These are phyloP conservation scores for Citrus trifoliata DNA, from an alignment of 345 rosid species.

Conservation along the genomic window DNA sequence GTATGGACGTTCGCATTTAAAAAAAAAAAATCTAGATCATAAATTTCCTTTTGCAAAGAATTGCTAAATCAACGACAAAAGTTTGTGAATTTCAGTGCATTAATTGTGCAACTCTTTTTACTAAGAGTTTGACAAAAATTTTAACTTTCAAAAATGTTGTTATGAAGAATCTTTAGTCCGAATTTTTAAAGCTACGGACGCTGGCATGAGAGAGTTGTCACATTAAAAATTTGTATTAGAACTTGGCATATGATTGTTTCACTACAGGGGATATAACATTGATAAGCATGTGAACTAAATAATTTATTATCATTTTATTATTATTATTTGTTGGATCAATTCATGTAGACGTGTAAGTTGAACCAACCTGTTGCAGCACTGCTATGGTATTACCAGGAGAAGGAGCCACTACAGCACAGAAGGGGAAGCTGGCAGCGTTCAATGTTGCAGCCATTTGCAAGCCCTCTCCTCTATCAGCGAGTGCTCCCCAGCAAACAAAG, in stretches of 20 bases:
- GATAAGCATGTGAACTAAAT: not conserved
- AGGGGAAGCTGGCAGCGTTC: constrained; percentile 48
- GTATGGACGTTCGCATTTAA: too few species aligned
- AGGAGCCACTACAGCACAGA: constrained; percentile 53
- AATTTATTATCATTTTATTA: too few species aligned
- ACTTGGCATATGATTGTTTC: not conserved
- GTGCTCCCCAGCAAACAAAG: constrained; percentile 54
- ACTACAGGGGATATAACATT: not conserved
- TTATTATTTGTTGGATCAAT: not conserved
- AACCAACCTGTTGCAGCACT: constrained; percentile 55
- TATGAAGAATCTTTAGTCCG: too few species aligned
- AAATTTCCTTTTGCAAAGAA: too few species aligned
- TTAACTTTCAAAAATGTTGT: too few species aligned
- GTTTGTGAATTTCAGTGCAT: not conserved
- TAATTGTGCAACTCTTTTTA: not conserved
- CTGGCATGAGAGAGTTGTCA: too few species aligned
- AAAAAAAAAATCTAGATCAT: too few species aligned
- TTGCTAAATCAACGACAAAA: too few species aligned
- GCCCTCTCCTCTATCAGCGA: constrained; percentile 50
- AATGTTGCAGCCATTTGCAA: constrained; percentile 39
- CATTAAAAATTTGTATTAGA: too few species aligned
- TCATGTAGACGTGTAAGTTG: not conserved
- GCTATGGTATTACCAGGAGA: constrained; percentile 37
- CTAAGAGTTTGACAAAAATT: too few species aligned
- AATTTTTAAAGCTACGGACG: too few species aligned